Conservation (phyloP, 805 yeast genomes). For the Saturnispora quitensis region DNA sequence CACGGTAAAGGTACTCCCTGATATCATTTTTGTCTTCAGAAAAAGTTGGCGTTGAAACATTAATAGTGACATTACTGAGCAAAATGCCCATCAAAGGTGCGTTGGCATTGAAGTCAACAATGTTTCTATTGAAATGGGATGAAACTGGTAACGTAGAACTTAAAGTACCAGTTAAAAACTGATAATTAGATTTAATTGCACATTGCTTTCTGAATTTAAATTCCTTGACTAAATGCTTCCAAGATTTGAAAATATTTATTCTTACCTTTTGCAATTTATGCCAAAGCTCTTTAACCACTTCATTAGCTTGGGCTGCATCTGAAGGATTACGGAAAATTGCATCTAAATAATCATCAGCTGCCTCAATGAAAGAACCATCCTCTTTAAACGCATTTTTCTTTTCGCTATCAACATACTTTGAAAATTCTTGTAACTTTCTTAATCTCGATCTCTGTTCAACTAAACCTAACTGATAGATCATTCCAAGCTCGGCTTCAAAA, state of each 20-base stretch:
- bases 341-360: neutral
- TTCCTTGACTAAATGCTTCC: slow-evolving; percentile 59
- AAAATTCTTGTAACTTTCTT: slow-evolving; percentile 26
- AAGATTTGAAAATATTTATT: slow-evolving; percentile 37
- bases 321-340: neutral
- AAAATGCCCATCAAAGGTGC: slow-evolving; percentile 44
- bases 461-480: slow-evolving; percentile 48
- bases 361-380: neutral
- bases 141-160: slow-evolving; percentile 30
- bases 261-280: slow-evolving; percentile 16
- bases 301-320: neutral
- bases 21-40: slow-evolving; percentile 35
- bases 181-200: slow-evolving; percentile 31
- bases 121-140: slow-evolving; percentile 32
- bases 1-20: slow-evolving; percentile 52
- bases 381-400: neutral
- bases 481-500: slow-evolving; percentile 51
- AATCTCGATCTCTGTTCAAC: slow-evolving; percentile 47
- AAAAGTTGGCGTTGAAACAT: slow-evolving; percentile 38
- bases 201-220: slow-evolving; percentile 34
- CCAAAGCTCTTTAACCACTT: slow-evolving; percentile 8
- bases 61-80: slow-evolving; percentile 39
- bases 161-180: slow-evolving; percentile 33
- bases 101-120: slow-evolving; percentile 36
- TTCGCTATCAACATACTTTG: slow-evolving; percentile 1